Evolutionary conservation across 2,329 filamentous ascomycete genomes (phyloP).

Genomic region (Claviceps sp.): DNA sequence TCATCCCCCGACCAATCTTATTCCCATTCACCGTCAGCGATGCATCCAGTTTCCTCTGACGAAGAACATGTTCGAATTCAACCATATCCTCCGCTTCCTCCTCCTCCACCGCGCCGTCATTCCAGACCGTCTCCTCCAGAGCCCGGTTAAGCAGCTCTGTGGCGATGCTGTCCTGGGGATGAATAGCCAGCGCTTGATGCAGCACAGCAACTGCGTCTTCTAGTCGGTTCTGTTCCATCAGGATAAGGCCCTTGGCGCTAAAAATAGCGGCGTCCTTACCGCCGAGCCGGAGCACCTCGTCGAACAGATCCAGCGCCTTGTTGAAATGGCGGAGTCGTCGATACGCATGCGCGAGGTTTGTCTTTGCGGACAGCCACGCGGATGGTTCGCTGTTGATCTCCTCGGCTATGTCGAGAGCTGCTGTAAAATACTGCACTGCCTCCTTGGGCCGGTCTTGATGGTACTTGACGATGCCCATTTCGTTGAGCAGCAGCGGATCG

Average conservation of each 20-base stretch:
- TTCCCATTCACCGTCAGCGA: slow-evolving; percentile 21
- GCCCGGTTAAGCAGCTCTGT: slow-evolving; percentile 66
- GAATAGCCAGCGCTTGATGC: slow-evolving; percentile 71
- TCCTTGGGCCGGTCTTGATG: slow-evolving; percentile 70
- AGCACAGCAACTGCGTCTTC: slow-evolving; percentile 70
- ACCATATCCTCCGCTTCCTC: slow-evolving; percentile 33
- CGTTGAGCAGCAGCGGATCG: slow-evolving; percentile 85
- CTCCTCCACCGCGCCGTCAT: slow-evolving; percentile 31
- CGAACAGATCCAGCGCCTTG: slow-evolving; percentile 67
- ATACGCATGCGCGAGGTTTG: slow-evolving; percentile 81
- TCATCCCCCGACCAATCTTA: slow-evolving; percentile 12
- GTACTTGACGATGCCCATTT: slow-evolving; percentile 92
- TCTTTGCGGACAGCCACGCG: slow-evolving; percentile 71
- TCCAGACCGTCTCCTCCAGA: slow-evolving; percentile 44
- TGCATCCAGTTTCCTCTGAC: slow-evolving; percentile 31
- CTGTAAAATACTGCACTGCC: slow-evolving; percentile 64
- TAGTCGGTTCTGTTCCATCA: slow-evolving; percentile 61
- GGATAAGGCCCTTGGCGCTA: slow-evolving; percentile 68
- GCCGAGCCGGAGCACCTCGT: slow-evolving; percentile 72
- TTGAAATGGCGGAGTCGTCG: slow-evolving; percentile 56
- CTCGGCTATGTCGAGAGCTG: slow-evolving; percentile 62
- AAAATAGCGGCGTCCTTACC: slow-evolving; percentile 70
- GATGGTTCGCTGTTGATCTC: slow-evolving; percentile 71
- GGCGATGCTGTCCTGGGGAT: slow-evolving; percentile 67
- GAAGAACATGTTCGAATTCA: slow-evolving; percentile 39